Percentiles rank a stretch among this genome's conserved stretches.
These are phyloP conservation scores for Fusarium brachygibbosum DNA, from an alignment of 2,329 filamentous ascomycete species.

Conservation along the genomic window DNA sequence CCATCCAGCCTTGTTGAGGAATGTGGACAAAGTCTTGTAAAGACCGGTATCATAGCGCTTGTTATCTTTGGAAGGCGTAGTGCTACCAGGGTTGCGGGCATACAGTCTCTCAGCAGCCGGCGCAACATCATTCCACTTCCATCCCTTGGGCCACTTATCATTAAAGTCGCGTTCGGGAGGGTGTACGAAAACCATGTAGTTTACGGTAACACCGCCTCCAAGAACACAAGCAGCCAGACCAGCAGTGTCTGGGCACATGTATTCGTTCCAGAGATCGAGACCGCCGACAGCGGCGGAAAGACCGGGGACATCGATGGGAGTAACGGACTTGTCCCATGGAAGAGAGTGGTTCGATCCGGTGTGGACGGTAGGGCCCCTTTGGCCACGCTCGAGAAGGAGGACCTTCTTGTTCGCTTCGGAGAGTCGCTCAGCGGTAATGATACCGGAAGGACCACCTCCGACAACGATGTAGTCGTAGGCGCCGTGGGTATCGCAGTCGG, in stretches of 20 bases:
- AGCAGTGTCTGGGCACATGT: conserved; percentile 42
- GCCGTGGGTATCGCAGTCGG: conserved; percentile 32
- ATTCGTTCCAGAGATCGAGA: conserved; percentile 71
- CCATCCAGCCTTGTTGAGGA: conserved; percentile 74
- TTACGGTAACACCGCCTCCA: conserved; percentile 75
- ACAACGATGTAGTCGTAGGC: conserved; percentile 48
- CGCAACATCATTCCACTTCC: conserved; percentile 70
- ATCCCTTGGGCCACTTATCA: conserved; percentile 76
- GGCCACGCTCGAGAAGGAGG: conserved; percentile 71
- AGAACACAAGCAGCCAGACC: conserved; percentile 71
- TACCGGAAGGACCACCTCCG: conserved; percentile 44
- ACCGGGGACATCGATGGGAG: conserved; percentile 78
- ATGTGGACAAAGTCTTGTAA: conserved; percentile 71
- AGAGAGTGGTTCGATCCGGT: conserved; percentile 74
- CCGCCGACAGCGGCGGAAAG: conserved; percentile 69
- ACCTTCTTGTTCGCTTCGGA: conserved; percentile 74
- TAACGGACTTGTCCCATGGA: conserved; percentile 72
- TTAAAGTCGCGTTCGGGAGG: conserved; percentile 73
- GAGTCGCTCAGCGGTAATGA: conserved; percentile 58
- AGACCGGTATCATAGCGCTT: conserved; percentile 75
- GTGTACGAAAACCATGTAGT: conserved; percentile 77
- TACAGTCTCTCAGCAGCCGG: conserved; percentile 73
- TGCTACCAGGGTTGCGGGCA: conserved; percentile 63
- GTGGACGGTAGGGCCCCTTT: conserved; percentile 67
- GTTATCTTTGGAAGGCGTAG: conserved; percentile 73